Percentiles rank a stretch among this genome's conserved stretches.
Evolutionary conservation across 768 basidiomycete genomes (phyloP).

Genomic region (Trametopsis cervina): DNA sequence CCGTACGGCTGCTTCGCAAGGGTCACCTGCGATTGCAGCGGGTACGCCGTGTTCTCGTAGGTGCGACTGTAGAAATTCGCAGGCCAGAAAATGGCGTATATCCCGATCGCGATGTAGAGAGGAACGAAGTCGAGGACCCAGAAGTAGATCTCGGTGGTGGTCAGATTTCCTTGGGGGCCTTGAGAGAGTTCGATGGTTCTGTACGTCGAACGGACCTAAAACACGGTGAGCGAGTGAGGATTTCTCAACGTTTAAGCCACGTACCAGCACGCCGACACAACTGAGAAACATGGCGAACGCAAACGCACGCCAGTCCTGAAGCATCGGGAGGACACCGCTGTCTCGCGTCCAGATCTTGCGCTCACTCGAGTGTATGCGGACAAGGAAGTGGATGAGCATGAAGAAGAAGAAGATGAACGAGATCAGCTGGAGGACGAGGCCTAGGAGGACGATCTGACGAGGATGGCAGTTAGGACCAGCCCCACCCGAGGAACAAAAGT

Average conservation of each 20-base stretch:
- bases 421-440: constrained; percentile 46
- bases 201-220: constrained; percentile 59
- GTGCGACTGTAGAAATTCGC: constrained; percentile 25
- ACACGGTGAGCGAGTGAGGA: background rate
- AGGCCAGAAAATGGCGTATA: constrained; percentile 63
- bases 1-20: background rate
- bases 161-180: constrained; percentile 51
- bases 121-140: constrained; percentile 66
- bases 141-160: constrained; percentile 54
- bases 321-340: constrained; percentile 32
- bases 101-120: constrained; percentile 48
- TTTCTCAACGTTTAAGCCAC: constrained; percentile 15
- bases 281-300: constrained; percentile 43
- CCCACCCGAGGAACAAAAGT: no score
- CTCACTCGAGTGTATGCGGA: constrained; percentile 36
- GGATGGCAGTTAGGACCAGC: no score
- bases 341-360: constrained; percentile 36
- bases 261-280: constrained; percentile 56
- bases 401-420: constrained; percentile 45
- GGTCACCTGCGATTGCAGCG: constrained; percentile 1
- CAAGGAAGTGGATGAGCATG: constrained; percentile 42
- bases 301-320: constrained; percentile 54
- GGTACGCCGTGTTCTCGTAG: background rate
- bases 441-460: constrained; percentile 54
- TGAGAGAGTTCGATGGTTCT: constrained; percentile 50